Percentiles rank a stretch among this genome's conserved stretches.
These are phyloP conservation scores for Penicillium sp. DNA, from an alignment of 2,329 filamentous ascomycete species.

Conservation along the genomic window DNA sequence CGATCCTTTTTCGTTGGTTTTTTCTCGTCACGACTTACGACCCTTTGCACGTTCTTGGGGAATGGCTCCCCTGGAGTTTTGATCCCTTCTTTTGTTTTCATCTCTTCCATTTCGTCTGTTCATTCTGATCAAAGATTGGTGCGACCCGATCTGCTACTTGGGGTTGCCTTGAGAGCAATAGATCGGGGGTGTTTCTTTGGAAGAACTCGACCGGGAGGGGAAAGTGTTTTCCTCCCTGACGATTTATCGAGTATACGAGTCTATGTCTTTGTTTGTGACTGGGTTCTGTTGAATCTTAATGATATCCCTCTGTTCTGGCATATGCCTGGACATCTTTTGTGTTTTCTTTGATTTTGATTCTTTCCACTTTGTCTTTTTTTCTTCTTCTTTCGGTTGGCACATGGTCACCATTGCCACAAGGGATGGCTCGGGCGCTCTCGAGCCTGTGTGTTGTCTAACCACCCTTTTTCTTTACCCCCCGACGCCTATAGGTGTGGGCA, in stretches of 20 bases:
- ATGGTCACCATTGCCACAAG: background rate
- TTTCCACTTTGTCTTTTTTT: constrained; percentile 10
- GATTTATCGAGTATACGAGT: constrained; percentile 30
- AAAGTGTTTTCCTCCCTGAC: constrained; percentile 18
- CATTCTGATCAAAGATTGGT: constrained; percentile 1
- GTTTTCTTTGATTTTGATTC: constrained; percentile 2
- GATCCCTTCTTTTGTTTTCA: background rate
- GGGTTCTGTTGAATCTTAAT: constrained; percentile 28
- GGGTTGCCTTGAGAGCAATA: background rate
- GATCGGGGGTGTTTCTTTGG: background rate
- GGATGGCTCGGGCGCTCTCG: background rate
- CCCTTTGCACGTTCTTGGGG: constrained; percentile 4
- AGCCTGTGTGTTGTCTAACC: constrained; percentile 1
- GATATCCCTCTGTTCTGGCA: constrained; percentile 31
- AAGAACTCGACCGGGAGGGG: constrained; percentile 8
- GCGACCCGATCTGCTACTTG: constrained; percentile 2
- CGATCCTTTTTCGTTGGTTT: background rate
- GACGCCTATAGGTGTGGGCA: background rate
- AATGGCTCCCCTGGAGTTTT: constrained; percentile 4
- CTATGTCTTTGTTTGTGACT: constrained; percentile 24
- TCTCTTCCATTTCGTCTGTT: constrained; percentile 1
- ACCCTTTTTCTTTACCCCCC: constrained; percentile 2
- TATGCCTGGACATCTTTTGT: constrained; percentile 14
- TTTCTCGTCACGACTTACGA: constrained; percentile 7
- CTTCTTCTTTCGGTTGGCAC: constrained; percentile 6